Evolutionary conservation across 805 yeast genomes (phyloP), one percentile per base, ranked within the genome.

Genomic region (Brettanomyces sp.): DNA sequence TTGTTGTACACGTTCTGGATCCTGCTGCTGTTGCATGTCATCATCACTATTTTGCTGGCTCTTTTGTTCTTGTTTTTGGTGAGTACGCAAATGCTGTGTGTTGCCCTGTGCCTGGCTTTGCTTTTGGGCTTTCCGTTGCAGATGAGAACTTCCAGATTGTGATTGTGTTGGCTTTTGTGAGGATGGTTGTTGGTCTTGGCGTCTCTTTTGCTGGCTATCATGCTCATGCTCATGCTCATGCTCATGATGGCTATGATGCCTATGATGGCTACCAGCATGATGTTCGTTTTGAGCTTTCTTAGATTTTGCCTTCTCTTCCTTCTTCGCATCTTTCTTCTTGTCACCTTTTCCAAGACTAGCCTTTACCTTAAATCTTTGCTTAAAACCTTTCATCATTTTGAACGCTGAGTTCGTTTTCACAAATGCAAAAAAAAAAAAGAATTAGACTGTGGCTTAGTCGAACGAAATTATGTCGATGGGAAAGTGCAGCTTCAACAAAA

Each of bases 321-420:
- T 60, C 46, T 63, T 64, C 42, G 65, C 60, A 51, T 71, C 64
- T 43, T 73, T 70, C 59, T 73, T 69, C 48, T 72, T 68, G 46
- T 66, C 68, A 32, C 58, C 60, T 59, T 60, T 47, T 23, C 45
- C 45, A 43, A 39, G 41, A 23, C 45, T 39, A 3, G 60, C 55
- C 54, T 62, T 70, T 41, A 73, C 62, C 47, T 65, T 60, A 45
- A 71, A 71, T 58, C 79, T 68, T 58, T 80, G 84, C 58, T 79
- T 80, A 63, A 80, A 80, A 28, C 85, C 85, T 66, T 79, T 80
- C 85, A 80, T 80, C 87, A 80, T 80, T 56, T 70, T 77, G 63
- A 23, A 18, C 23, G 42, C 11, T 11, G 41, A 18, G 25, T 11
- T 38, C 28, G 37, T 35, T n/a, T 35, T 35, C 6, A n/a, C 32